A percentile compares a stretch with the other conserved stretches of the same genome.
These are phyloP conservation scores for Orbilia ellipsospora DNA, from an alignment of 2,329 filamentous ascomycete genomes.

Conservation along the genomic window DNA sequence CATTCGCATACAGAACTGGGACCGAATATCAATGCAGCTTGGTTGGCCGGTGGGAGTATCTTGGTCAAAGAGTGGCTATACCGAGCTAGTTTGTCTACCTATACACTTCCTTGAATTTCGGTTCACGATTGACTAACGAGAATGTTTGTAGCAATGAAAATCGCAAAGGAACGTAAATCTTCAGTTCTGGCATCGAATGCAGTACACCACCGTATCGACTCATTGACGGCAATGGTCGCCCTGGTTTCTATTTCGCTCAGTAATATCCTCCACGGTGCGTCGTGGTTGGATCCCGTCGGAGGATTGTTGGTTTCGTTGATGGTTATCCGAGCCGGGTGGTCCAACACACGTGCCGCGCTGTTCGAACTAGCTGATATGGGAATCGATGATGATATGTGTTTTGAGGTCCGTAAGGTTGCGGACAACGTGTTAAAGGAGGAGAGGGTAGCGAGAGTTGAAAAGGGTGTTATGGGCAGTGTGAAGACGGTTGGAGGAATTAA, in stretches of 20 bases:
- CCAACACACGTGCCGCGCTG: slow-evolving; percentile 83
- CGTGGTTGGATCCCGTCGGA: slow-evolving; percentile 94
- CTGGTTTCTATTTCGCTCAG: slow-evolving; percentile 88
- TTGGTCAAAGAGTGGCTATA: slow-evolving; percentile 97
- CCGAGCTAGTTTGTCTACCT: slow-evolving; percentile 80
- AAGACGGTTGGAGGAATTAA: slow-evolving; percentile 89
- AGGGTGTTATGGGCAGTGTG: slow-evolving; percentile 71
- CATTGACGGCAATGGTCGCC: slow-evolving; percentile 92
- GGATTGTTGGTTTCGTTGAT: slow-evolving; percentile 91
- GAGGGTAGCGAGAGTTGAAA: slow-evolving; percentile 63
- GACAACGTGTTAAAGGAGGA: slow-evolving; percentile 74
- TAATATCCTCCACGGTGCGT: slow-evolving; percentile 83
- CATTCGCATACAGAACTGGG: slow-evolving; percentile 73
- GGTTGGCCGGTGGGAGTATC: slow-evolving; percentile 91
- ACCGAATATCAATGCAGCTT: slow-evolving; percentile 92
- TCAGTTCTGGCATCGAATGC: slow-evolving; percentile 96
- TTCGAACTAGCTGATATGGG: slow-evolving; percentile 90
- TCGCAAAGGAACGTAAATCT: slow-evolving; percentile 91
- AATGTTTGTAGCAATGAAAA: slow-evolving; percentile 74
- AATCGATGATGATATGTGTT: slow-evolving; percentile 76
- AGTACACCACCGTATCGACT: slow-evolving; percentile 95
- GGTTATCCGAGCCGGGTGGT: slow-evolving; percentile 88
- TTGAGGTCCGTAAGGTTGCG: slow-evolving; percentile 67
- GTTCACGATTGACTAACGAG: neutral
- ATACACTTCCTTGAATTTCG: neutral